phyloP scores from a whole-genome alignment of 139 green algal genomes.

The Coelastrella sp. region DNA sequence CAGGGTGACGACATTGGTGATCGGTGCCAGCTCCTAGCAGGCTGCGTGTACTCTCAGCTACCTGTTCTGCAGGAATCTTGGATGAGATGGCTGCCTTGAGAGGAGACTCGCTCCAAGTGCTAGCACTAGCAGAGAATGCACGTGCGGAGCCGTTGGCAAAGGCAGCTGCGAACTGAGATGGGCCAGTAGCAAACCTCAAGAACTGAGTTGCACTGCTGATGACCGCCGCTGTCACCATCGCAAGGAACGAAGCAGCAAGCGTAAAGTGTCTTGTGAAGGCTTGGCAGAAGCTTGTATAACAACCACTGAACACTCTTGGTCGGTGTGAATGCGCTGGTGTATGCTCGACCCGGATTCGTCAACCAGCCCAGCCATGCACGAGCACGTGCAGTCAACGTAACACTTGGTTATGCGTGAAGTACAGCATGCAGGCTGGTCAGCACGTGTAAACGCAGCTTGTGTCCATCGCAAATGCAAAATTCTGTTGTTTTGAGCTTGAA shows the following conservation, averaged over 20 bases:
- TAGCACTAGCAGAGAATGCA: background rate
- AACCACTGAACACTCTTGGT: no score
- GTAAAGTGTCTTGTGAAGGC: background rate
- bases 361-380: no score
- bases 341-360: no score
- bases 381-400: no score
- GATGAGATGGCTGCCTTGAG: background rate
- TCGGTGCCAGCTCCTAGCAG: background rate
- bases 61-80: constrained; percentile 23
- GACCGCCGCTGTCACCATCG: background rate
- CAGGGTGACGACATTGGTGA: background rate
- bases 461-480: no score
- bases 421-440: no score
- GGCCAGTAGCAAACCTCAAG: background rate
- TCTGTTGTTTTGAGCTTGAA: no score
- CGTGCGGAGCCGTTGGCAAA: background rate
- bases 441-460: no score
- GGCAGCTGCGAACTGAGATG: constrained; percentile 1
- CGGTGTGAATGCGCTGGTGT: no score
- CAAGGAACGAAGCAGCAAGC: background rate
- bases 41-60: background rate
- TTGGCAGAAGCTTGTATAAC: no score
- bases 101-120: background rate
- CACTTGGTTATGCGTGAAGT: no score
- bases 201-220: background rate